Conservation (phyloP, 352 stramenopile genomes). For the Sclerospora graminicola region DNA sequence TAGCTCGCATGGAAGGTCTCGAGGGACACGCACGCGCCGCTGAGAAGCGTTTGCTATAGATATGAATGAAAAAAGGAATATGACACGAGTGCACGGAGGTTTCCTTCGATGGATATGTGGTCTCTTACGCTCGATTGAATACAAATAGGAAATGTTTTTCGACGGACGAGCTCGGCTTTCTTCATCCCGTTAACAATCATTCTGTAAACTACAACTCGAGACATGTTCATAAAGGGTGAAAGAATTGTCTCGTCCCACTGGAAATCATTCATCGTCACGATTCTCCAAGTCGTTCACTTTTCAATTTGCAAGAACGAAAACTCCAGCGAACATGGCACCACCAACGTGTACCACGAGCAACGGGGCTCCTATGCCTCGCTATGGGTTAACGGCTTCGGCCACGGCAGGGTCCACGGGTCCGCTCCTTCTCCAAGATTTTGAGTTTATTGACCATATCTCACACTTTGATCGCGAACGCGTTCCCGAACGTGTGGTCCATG, state of each 20-base stretch:
- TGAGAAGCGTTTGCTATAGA: conserved; percentile 70
- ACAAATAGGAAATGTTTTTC: too few relatives aligned
- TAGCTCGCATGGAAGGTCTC: conserved; percentile 87
- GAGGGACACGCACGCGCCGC: conserved; percentile 73
- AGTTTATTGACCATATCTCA: conserved; percentile 82
- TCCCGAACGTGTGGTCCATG: conserved; percentile 88
- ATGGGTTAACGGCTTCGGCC: conserved; percentile 63
- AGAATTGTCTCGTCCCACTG: too few relatives aligned
- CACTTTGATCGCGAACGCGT: conserved; percentile 90
- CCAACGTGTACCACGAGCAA: conserved; percentile 31
- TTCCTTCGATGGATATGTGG: too few relatives aligned
- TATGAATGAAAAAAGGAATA: too few relatives aligned
- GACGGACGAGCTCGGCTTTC: too few relatives aligned
- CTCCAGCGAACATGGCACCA: not conserved
- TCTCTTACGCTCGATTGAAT: too few relatives aligned
- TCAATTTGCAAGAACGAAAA: too few relatives aligned
- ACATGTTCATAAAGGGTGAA: not conserved
- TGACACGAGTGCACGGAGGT: too few relatives aligned
- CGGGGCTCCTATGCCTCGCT: conserved; percentile 42
- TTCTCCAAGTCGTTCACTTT: too few relatives aligned
- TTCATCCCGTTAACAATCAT: too few relatives aligned
- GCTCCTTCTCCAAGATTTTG: conserved; percentile 77
- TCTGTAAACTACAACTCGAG: too few relatives aligned
- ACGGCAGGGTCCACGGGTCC: conserved; percentile 51
- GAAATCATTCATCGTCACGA: too few relatives aligned